Base-by-base conservation (phyloP, 31 red algal genomes). In the Asparagopsis taxiformis region DNA sequence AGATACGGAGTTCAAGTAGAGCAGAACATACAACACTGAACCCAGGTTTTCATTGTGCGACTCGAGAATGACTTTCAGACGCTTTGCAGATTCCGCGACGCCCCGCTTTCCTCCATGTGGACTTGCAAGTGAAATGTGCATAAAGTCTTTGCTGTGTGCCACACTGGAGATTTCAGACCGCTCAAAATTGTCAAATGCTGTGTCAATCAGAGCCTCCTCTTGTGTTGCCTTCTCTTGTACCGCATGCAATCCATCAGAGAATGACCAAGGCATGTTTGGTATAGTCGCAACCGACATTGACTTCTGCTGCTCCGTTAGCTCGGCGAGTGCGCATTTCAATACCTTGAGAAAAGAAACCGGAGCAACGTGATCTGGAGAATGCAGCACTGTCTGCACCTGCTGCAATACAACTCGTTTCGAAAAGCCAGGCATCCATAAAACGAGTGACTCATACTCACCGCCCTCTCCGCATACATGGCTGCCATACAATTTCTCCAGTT, bases 391-490 rank as follows among this genome's bases (percentile, higher is more conserved):
- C 20, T 79, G 48, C 3, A 55, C 31, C 5, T 69, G 52, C 10
- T 71, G 63, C 0, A 93, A 31, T 31, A 78, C 80, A 63, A 99
- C 28, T 43, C 75, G 79, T 55, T 87, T 41, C 0, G 41, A 16
- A 46, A 99, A 92, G 24, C 75, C 68, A 16, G 96, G 91, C 72
- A 82, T 75, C 79, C 90, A 92, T 28, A 81, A 51, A 3, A 99
- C 96, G 26, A 99, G 87, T 20, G 81, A 82, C 48, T 99, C 96
- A 62, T 81, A 99, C 52, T 99, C 96, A 11, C 96, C 96, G 43
- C 96, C 96, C 74, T 99, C 96, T 48, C 96, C 96, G 38, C 85
- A 91, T 20, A 93, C 85, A 56, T 94, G 75, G 23, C 78, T 80
- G 2, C 96, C 96, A 56, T 94, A 99, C 62, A 63, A 54, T 25